Percentiles rank a stretch among this genome's conserved stretches.
Conservation (phyloP, 1,284 basidiomycete genomes). For the Mycena citricolor region DNA sequence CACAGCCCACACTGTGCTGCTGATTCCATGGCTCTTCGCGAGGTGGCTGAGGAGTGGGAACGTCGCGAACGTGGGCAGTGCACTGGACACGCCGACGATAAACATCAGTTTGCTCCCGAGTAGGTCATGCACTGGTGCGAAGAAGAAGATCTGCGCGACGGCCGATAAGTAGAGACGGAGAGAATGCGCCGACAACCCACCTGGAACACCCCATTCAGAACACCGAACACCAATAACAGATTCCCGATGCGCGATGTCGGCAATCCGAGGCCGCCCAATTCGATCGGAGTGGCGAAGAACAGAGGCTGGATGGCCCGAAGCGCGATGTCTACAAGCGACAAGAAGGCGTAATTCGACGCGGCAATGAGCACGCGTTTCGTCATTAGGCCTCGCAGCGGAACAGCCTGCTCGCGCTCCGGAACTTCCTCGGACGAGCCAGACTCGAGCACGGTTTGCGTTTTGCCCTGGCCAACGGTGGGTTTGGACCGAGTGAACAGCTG, state of each 20-base stretch:
- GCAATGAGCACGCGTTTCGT: conserved; percentile 57
- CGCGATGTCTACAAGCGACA: conserved; percentile 66
- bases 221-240: conserved; percentile 54
- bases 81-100: conserved; percentile 47
- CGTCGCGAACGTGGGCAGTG: conserved; percentile 48
- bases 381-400: conserved; percentile 49
- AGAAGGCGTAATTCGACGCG: conserved; percentile 61
- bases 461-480: conserved; percentile 2
- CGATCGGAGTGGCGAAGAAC: conserved; percentile 65
- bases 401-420: conserved; percentile 38
- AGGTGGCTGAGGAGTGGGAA: conserved; percentile 62
- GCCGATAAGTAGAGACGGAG: conserved; percentile 27
- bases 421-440: conserved; percentile 20
- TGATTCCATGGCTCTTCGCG: conserved; percentile 46
- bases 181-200: conserved; percentile 15
- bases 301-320: conserved; percentile 64
- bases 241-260: conserved; percentile 59
- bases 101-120: conserved; percentile 60
- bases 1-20: conserved; percentile 43
- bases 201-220: conserved; percentile 61
- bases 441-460: conserved; percentile 22
- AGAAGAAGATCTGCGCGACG: conserved; percentile 44
- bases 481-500: conserved; percentile 23
- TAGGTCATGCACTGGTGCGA: conserved; percentile 51
- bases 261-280: conserved; percentile 67